Base-by-base conservation (phyloP, 371 early-diverging fungal genomes). In the Mortierella sp. region DNA sequence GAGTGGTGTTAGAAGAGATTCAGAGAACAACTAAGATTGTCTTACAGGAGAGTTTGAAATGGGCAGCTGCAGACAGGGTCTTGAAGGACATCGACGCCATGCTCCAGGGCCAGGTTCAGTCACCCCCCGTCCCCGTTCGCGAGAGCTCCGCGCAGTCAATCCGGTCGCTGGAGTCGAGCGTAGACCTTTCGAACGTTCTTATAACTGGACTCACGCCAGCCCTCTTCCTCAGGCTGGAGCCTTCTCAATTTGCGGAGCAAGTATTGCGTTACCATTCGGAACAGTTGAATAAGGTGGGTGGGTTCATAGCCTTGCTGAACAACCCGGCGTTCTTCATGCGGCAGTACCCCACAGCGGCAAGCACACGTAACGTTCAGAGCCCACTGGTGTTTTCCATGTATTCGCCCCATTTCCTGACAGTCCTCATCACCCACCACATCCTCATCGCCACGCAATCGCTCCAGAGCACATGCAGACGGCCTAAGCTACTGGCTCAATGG, bases 401-500 rank as follows among this genome's bases (percentile, higher is more conserved):
- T 7, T 60, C 85, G 1, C 90, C 89, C 15, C 94, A 94, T 59
- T 94, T 94, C 50, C 46, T 94, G 34, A 89, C 92, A 1, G 87
- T 87, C 21, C 70, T 92, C 55, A 85, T 93, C 26, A 84, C 87
- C 27, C 87, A 87, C 52, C 94, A 94, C 53, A 81, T 93, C 6
- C 76, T 93, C 6, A 83, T 90, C 7, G 90, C 90, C 37, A 80
- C 89, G 8, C 87, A 89, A 37, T 82, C 86, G 15, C 80, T 73
- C n/a, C 82, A 81, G 49, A 72, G 72, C 23, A 60, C 70, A 4
- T 76, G 69, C 17, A 68, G 75, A 15, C 82, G 94, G 31, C 86
- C 90, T 21, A 80, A 80, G 32, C 64, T 93, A 23, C 62, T 94
- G 31, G 85, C 83, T 50, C 93, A 92, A 58, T 94, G 94, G 94